Percentiles rank a stretch among this genome's conserved stretches.
Evolutionary conservation across 805 yeast species (phyloP).

Genomic region (Metschnikowia gelsemii): DNA sequence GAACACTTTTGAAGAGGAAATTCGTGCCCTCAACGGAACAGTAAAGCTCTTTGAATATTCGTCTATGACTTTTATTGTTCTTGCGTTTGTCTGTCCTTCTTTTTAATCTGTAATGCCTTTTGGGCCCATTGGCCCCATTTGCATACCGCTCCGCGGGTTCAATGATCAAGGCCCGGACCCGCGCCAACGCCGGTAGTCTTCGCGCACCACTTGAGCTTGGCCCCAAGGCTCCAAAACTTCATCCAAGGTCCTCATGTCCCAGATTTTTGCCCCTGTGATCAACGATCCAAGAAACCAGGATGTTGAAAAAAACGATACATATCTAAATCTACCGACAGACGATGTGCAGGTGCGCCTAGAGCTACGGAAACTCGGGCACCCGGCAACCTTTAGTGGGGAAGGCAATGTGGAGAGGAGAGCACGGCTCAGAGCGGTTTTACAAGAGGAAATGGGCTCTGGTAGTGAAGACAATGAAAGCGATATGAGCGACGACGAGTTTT

Average conservation of each 20-base stretch:
- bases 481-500: constrained; percentile 75
- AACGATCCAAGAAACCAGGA: constrained; percentile 12
- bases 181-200: too few relatives aligned
- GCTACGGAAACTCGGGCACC: constrained; percentile 54
- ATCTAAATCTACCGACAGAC: constrained; percentile 53
- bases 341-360: constrained; percentile 59
- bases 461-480: constrained; percentile 38
- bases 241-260: constrained; percentile 6
- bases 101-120: too few relatives aligned
- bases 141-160: too few relatives aligned
- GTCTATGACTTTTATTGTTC: too few relatives aligned
- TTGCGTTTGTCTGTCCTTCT: too few relatives aligned
- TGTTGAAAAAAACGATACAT: background rate
- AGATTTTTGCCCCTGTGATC: constrained; percentile 17
- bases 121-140: too few relatives aligned
- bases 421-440: constrained; percentile 50
- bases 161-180: too few relatives aligned
- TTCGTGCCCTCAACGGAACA: too few relatives aligned
- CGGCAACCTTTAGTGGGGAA: constrained; percentile 59
- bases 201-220: too few relatives aligned
- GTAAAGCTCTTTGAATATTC: too few relatives aligned
- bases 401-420: constrained; percentile 58
- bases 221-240: too few relatives aligned
- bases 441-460: constrained; percentile 24
- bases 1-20: too few relatives aligned